These are phyloP conservation scores for Fusarium penzigii DNA, from an alignment of 2,329 filamentous ascomycete species.

Conservation along the genomic window DNA sequence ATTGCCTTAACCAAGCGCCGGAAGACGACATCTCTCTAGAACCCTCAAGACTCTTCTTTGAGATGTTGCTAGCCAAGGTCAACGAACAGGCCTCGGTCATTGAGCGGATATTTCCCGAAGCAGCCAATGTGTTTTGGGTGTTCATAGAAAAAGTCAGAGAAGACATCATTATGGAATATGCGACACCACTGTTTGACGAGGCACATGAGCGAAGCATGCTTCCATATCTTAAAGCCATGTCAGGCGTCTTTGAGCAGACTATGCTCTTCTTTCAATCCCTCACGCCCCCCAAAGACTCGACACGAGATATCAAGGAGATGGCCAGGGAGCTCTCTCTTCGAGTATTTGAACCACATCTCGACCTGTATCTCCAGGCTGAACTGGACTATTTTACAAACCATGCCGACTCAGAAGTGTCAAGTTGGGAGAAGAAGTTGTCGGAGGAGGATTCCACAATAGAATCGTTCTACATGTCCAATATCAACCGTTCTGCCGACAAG, in stretches of 20 bases:
- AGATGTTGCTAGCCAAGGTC: constrained; percentile 69
- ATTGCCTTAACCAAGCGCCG: constrained; percentile 73
- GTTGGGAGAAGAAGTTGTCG: constrained; percentile 89
- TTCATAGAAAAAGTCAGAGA: constrained; percentile 83
- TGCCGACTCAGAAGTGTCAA: constrained; percentile 73
- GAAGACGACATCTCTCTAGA: constrained; percentile 73
- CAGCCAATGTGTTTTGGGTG: constrained; percentile 69
- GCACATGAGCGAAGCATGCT: constrained; percentile 73
- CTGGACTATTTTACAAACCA: constrained; percentile 79
- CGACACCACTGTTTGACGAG: constrained; percentile 84
- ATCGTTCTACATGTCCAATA: constrained; percentile 93
- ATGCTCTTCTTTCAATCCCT: constrained; percentile 75
- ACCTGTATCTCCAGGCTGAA: constrained; percentile 90
- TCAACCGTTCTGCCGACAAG: constrained; percentile 93
- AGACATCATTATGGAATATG: constrained; percentile 83
- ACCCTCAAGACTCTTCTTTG: constrained; percentile 81
- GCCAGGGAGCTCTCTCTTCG: constrained; percentile 67
- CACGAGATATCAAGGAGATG: constrained; percentile 61
- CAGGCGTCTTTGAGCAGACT: constrained; percentile 84
- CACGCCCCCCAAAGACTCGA: constrained; percentile 63
- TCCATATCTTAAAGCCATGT: constrained; percentile 81
- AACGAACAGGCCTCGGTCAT: constrained; percentile 84
- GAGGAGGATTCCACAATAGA: constrained; percentile 90
- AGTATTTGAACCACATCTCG: constrained; percentile 90
- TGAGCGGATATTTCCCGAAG: constrained; percentile 76